phyloP scores from a whole-genome alignment of 176 grass and related monocot species.

The Cenchrus americanus region DNA sequence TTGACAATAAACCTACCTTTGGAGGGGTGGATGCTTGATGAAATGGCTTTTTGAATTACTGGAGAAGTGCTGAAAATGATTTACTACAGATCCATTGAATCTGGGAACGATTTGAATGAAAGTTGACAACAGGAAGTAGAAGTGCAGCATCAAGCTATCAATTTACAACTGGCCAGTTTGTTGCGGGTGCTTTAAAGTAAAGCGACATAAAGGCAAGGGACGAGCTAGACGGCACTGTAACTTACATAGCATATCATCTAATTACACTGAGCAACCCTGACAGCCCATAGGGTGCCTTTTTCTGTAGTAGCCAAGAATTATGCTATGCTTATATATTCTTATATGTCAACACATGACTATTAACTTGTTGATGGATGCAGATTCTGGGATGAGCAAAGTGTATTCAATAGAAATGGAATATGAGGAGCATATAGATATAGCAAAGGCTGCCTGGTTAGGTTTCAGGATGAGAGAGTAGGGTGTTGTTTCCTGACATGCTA shows the following conservation, averaged over 20 bases:
- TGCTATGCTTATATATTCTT: neutral
- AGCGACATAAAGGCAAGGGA: neutral
- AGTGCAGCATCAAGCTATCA: neutral
- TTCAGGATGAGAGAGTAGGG: neutral
- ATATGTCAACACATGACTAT: neutral
- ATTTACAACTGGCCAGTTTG: slow-evolving; percentile 11
- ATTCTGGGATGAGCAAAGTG: neutral
- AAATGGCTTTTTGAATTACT: neutral
- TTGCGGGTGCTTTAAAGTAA: neutral
- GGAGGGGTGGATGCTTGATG: neutral
- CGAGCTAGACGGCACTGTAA: neutral
- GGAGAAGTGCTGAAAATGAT: slow-evolving; percentile 1
- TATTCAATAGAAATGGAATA: slow-evolving; percentile 16
- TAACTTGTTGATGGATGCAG: neutral
- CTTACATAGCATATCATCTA: neutral
- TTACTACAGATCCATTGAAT: neutral
- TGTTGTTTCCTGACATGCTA: neutral
- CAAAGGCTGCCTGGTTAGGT: neutral
- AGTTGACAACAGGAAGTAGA: slow-evolving; percentile 12
- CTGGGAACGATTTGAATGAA: neutral
- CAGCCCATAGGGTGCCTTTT: neutral
- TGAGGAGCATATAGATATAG: neutral
- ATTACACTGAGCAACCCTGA: neutral
- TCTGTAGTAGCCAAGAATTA: neutral
- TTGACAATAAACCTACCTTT: slow-evolving; percentile 1